Evolutionary conservation across 257 asterid genomes (phyloP).

Genomic region (Eustoma russellianum): DNA sequence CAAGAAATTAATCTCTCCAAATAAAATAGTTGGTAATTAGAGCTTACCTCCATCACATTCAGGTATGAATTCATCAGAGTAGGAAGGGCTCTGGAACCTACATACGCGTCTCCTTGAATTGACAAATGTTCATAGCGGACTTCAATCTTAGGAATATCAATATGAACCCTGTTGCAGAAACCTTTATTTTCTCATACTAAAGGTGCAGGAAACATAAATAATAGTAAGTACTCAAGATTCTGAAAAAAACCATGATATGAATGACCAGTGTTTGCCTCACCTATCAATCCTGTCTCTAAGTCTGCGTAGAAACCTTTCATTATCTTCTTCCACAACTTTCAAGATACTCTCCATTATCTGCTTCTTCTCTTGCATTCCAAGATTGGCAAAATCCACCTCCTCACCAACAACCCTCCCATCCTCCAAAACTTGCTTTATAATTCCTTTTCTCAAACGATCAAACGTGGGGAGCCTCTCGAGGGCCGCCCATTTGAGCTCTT

Average conservation of each 20-base stretch:
- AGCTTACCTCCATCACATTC: slow-evolving; percentile 61
- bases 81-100: slow-evolving; percentile 89
- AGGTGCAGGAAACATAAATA: no score
- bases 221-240: not conserved
- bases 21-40: not conserved
- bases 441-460: slow-evolving; percentile 75
- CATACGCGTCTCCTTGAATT: slow-evolving; percentile 63
- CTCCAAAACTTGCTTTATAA: slow-evolving; percentile 53
- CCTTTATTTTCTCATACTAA: no score
- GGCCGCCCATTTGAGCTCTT: slow-evolving; percentile 94
- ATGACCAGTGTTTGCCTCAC: slow-evolving; percentile 38
- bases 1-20: not conserved
- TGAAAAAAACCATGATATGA: no score
- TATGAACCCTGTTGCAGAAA: slow-evolving; percentile 49
- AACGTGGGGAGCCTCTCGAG: slow-evolving; percentile 85
- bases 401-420: slow-evolving; percentile 58
- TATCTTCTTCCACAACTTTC: slow-evolving; percentile 81
- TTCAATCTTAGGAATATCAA: slow-evolving; percentile 74
- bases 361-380: slow-evolving; percentile 55
- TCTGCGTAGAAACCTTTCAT: slow-evolving; percentile 73
- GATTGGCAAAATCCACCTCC: slow-evolving; percentile 60
- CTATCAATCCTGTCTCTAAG: slow-evolving; percentile 76
- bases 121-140: slow-evolving; percentile 69
- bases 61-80: slow-evolving; percentile 66
- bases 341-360: slow-evolving; percentile 54